phyloP scores from a whole-genome alignment of 2,329 filamentous ascomycete genomes.

The Colletotrichum nymphaeae region DNA sequence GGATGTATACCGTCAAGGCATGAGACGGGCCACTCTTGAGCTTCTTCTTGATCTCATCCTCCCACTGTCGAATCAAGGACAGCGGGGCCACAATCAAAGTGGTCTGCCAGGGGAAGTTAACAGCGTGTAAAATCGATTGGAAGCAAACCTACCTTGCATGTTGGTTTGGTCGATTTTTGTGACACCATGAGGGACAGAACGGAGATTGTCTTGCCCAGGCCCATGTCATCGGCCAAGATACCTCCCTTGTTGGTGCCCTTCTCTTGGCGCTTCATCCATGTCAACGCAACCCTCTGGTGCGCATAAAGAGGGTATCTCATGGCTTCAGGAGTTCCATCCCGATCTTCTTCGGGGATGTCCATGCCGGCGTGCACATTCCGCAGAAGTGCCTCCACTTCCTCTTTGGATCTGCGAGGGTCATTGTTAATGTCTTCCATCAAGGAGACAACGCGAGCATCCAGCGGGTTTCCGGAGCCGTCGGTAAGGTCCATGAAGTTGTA shows the following conservation, averaged over 20 bases:
- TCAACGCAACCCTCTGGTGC: constrained; percentile 82
- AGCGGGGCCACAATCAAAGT: constrained; percentile 88
- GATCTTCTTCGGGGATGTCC: constrained; percentile 69
- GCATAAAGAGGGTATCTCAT: constrained; percentile 79
- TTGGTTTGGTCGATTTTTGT: constrained; percentile 66
- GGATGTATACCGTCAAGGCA: constrained; percentile 73
- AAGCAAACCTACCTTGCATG: constrained; percentile 41
- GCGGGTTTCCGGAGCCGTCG: constrained; percentile 50
- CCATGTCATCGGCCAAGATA: constrained; percentile 86
- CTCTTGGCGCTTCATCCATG: constrained; percentile 83
- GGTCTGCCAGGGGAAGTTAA: constrained; percentile 60
- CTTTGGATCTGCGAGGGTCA: constrained; percentile 55
- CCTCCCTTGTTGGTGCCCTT: constrained; percentile 80
- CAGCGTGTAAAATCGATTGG: neutral
- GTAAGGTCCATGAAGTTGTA: constrained; percentile 36
- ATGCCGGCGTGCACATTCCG: constrained; percentile 80
- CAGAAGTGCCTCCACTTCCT: constrained; percentile 77
- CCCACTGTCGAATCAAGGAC: constrained; percentile 86
- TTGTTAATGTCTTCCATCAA: constrained; percentile 46
- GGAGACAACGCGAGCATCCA: constrained; percentile 38
- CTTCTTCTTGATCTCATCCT: constrained; percentile 80
- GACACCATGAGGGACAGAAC: constrained; percentile 81
- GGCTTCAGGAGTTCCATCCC: constrained; percentile 75
- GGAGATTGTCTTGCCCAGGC: constrained; percentile 86
- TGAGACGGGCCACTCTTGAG: constrained; percentile 63